These are phyloP conservation scores for Chlamydomonas eustigma DNA, from an alignment of 139 green algal genomes.

Conservation along the genomic window DNA sequence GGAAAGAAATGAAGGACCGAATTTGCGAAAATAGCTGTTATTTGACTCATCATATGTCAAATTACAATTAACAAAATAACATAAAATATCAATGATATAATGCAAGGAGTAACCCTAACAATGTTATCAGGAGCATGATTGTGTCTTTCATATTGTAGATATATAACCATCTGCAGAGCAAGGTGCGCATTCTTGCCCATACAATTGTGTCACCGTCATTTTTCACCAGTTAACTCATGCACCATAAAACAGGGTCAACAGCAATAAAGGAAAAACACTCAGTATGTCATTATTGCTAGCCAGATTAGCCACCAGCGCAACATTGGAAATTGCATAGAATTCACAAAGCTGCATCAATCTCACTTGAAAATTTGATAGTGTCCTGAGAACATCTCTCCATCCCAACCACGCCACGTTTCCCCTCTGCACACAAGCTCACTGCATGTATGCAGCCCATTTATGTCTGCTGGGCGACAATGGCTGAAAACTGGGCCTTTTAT, in stretches of 20 bases:
- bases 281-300: neutral
- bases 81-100: neutral
- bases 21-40: no score
- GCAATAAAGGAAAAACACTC: neutral
- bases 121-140: neutral
- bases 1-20: neutral
- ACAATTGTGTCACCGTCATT: neutral
- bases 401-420: neutral
- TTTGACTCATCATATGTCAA: no score
- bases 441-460: neutral
- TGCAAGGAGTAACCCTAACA: neutral
- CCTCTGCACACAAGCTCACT: neutral
- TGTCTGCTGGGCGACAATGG: neutral
- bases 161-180: neutral
- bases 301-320: neutral
- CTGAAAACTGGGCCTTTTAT: neutral
- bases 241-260: neutral
- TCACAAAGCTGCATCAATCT: neutral
- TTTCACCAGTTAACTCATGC: neutral
- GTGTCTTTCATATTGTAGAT: neutral
- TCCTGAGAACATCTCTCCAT: neutral
- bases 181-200: no score
- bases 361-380: slow-evolving; percentile 1
- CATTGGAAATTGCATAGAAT: no score
- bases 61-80: no score